A percentile compares a stretch with the other conserved stretches of the same genome.
These are phyloP conservation scores for Xylaria sp. DNA, from an alignment of 2,329 filamentous ascomycete genomes.

Conservation along the genomic window DNA sequence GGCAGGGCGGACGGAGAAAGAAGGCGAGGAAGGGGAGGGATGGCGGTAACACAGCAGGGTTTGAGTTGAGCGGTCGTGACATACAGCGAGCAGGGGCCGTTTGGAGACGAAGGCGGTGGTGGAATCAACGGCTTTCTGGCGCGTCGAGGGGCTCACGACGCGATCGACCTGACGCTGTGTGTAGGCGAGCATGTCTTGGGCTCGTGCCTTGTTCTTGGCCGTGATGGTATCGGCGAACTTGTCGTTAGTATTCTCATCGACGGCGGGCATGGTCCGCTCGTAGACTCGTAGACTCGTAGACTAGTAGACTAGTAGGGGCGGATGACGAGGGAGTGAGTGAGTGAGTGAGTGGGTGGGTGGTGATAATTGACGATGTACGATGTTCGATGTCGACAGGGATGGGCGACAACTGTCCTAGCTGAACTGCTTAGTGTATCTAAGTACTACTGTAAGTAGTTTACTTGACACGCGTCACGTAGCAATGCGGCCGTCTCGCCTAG, in stretches of 20 bases:
- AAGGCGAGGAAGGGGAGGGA: neutral
- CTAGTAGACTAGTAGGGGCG: neutral
- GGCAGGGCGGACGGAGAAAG: neutral
- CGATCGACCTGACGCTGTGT: slow-evolving; percentile 54
- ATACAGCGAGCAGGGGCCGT: slow-evolving; percentile 73
- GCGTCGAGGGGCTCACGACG: slow-evolving; percentile 64
- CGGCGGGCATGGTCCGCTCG: neutral
- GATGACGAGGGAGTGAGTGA: neutral
- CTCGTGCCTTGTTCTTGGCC: slow-evolving; percentile 41
- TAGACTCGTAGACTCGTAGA: no score
- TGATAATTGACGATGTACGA: neutral
- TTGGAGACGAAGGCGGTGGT: slow-evolving; percentile 61
- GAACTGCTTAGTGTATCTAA: no score
- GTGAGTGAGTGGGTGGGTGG: neutral
- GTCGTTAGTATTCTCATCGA: neutral
- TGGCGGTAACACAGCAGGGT: neutral
- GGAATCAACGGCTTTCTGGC: slow-evolving; percentile 60
- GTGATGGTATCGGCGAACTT: slow-evolving; percentile 26
- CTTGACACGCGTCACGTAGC: no score
- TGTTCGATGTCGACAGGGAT: neutral
- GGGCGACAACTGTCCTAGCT: no score
- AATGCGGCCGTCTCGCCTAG: no score
- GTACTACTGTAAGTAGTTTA: no score
- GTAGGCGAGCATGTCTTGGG: slow-evolving; percentile 47
- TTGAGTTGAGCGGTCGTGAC: slow-evolving; percentile 36